Conservation (phyloP, 192 early-diverging fungal genomes). For the Backusella parvicylindrica region DNA sequence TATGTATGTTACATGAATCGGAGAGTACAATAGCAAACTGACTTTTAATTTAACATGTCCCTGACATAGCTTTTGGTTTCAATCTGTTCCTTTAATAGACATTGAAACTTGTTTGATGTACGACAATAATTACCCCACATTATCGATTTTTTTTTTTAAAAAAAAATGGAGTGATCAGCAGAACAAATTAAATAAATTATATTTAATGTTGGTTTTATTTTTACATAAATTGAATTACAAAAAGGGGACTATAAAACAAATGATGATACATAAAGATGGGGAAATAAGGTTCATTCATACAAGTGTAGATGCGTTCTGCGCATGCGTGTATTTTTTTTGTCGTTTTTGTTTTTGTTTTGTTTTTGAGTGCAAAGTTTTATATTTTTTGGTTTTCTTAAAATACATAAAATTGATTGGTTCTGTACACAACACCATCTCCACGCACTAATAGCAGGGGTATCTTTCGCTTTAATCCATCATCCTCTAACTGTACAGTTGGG, state of each 20-base stretch:
- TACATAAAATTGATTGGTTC: conserved; percentile 27
- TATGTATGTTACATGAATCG: neutral
- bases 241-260: neutral
- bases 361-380: too few relatives aligned
- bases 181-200: neutral
- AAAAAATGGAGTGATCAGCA: neutral
- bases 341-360: neutral
- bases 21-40: neutral
- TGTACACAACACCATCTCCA: conserved; percentile 37
- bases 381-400: conserved; percentile 19
- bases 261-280: conserved; percentile 7
- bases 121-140: neutral
- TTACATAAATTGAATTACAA: conserved; percentile 2
- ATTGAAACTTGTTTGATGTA: conserved; percentile 6
- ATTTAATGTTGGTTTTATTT: neutral
- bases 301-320: neutral
- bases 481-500: conserved; percentile 6
- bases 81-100: neutral
- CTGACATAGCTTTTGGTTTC: neutral
- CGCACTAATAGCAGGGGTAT: conserved; percentile 34
- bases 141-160: neutral
- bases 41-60: neutral
- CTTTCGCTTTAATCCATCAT: neutral
- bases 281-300: neutral
- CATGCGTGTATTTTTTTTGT: neutral